phyloP scores from a whole-genome alignment of 2,329 filamentous ascomycete genomes.

The Aspergillus nomiae region DNA sequence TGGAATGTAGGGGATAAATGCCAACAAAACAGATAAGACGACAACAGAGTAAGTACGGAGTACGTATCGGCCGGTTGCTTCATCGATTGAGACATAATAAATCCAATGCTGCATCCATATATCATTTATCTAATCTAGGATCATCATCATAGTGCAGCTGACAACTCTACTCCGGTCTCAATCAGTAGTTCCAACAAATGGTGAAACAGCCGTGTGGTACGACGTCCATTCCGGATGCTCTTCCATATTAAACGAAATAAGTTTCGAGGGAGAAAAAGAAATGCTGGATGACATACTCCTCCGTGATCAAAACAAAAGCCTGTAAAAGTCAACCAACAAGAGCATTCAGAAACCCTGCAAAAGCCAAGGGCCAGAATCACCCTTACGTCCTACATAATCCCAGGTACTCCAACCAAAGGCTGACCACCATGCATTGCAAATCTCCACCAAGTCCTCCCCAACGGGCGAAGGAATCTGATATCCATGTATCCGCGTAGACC shows the following conservation, averaged over 20 bases:
- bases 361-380: background rate
- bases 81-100: background rate
- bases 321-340: background rate
- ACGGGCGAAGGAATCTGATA: slow-evolving; percentile 4
- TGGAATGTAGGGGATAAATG: background rate
- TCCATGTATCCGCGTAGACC: slow-evolving; percentile 4
- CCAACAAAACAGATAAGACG: background rate
- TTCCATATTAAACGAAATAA: background rate
- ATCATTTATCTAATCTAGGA: background rate
- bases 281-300: background rate
- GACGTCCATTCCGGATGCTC: background rate
- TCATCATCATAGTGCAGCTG: background rate
- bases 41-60: background rate
- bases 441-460: background rate
- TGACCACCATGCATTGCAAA: background rate
- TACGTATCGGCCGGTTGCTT: background rate
- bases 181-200: background rate
- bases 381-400: background rate
- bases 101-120: background rate
- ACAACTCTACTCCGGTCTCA: background rate
- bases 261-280: background rate
- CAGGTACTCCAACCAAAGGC: background rate
- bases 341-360: background rate
- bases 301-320: background rate
- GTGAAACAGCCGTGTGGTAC: background rate